These are phyloP conservation scores for Leccinum imitatum DNA, from an alignment of 768 basidiomycete genomes.

Conservation along the genomic window DNA sequence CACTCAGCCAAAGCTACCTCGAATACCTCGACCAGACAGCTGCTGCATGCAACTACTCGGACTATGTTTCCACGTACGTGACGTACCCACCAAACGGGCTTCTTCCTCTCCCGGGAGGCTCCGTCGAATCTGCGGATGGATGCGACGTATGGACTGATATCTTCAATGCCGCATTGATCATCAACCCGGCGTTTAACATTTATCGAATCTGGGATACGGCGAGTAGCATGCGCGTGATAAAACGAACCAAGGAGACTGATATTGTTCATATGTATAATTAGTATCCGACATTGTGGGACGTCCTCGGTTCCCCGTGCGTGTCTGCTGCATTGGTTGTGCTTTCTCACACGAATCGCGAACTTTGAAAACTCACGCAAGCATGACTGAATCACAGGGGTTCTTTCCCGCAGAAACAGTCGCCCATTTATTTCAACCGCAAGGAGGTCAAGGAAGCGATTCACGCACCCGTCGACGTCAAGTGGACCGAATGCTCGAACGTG, in stretches of 20 bases:
- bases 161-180: slow-evolving; percentile 54
- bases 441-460: slow-evolving; percentile 71
- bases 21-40: slow-evolving; percentile 53
- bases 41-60: slow-evolving; percentile 57
- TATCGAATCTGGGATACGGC: slow-evolving; percentile 76
- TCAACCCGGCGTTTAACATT: slow-evolving; percentile 77
- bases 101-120: slow-evolving; percentile 67
- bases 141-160: slow-evolving; percentile 72
- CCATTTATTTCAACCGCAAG: slow-evolving; percentile 66
- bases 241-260: neutral
- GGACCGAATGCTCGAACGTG: slow-evolving; percentile 61
- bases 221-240: slow-evolving; percentile 10
- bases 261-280: slow-evolving; percentile 4
- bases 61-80: slow-evolving; percentile 60
- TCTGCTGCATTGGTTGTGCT: neutral
- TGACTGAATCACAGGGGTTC: slow-evolving; percentile 47
- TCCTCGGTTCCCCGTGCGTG: slow-evolving; percentile 78
- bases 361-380: neutral
- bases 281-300: slow-evolving; percentile 74
- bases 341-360: neutral
- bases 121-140: slow-evolving; percentile 42
- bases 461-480: slow-evolving; percentile 52
- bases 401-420: slow-evolving; percentile 53
- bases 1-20: slow-evolving; percentile 64
- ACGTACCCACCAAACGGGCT: slow-evolving; percentile 66